Percentiles rank a stretch among this genome's conserved stretches.
These are phyloP conservation scores for Lizanozyma gosingica DNA, from an alignment of 1,139 yeast species.

Conservation along the genomic window DNA sequence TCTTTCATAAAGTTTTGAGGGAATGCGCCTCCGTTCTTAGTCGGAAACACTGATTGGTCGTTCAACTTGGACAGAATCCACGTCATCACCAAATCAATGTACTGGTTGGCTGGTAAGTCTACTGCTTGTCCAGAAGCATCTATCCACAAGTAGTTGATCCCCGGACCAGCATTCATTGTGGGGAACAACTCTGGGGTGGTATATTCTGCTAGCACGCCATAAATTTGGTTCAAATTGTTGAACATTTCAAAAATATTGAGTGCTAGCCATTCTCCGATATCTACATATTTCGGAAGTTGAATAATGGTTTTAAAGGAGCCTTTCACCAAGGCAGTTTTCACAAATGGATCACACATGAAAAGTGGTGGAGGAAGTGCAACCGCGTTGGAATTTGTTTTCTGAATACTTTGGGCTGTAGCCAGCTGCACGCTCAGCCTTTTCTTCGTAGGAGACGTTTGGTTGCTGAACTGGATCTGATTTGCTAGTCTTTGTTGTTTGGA, in stretches of 20 bases:
- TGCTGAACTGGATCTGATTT: conserved; percentile 14
- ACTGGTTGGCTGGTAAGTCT: conserved; percentile 85
- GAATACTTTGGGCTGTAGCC: conserved; percentile 2
- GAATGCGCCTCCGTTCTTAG: conserved; percentile 87
- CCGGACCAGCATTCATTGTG: conserved; percentile 94
- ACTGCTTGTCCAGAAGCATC: conserved; percentile 72
- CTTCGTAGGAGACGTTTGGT: conserved; percentile 2
- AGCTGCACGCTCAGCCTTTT: conserved; percentile 2
- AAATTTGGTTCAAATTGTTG: conserved; percentile 78
- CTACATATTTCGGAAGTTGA: conserved; percentile 90
- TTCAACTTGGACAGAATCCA: conserved; percentile 86
- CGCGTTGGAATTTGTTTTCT: background rate
- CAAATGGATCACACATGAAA: conserved; percentile 87
- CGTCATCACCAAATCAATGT: conserved; percentile 82
- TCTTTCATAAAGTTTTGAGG: conserved; percentile 80
- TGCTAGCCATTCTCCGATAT: conserved; percentile 92
- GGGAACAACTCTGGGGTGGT: conserved; percentile 86
- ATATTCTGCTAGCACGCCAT: conserved; percentile 80
- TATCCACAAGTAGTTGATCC: conserved; percentile 85
- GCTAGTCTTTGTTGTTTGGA: conserved; percentile 19
- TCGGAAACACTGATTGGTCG: conserved; percentile 87
- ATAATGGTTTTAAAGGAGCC: conserved; percentile 98
- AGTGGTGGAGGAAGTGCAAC: conserved; percentile 35
- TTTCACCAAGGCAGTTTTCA: conserved; percentile 86
- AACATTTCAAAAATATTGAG: conserved; percentile 84